Base-by-base conservation (phyloP, 208 protist species). In the Trypanosoma rangeli region DNA sequence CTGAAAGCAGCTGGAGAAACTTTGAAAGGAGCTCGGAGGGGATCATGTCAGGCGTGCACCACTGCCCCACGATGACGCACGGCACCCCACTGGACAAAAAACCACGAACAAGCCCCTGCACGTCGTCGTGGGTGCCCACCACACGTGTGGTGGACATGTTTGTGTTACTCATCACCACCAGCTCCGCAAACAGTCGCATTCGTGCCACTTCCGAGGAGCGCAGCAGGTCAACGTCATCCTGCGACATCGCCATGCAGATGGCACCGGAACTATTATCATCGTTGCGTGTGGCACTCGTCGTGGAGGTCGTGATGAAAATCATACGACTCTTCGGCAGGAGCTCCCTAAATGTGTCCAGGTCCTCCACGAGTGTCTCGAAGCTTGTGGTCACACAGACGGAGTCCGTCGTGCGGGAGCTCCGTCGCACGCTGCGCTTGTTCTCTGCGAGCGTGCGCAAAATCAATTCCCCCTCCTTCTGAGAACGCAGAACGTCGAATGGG, bases 21-120 rank as follows among this genome's bases (percentile, higher is more conserved):
- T 73, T 70, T 20, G 67, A 69, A 46, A 97, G 92, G 22, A 97
- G 79, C 49, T 89, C 69, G 26, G 80, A 66, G 31, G 92, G 89
- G 33, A 84, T 69, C 87, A 97, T 92, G 68, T 97, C 92, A 0
- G 92, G 92, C 20, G 89, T 97, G 82, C 92, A 97, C 89, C 92
- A 97, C 80, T 92, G 89, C 18, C 82, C 80, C 8, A 77, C 70
- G 61, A 97, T 79, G 12, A 97, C 83, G 68, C 86, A 94, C 18
- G 89, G 87, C 56, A 87, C 88, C 5, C 89, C 89, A 66, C 79
- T 73, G 56, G 82, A 74, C 59, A 89, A 83, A 64, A 94, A 93
- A 31, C 77, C 78, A 15, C 92, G 85, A 60, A 89, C 60, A 5
- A 97, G 78, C 13, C 84, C 62, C 31, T 92, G 70, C 46, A 86